phyloP scores from a whole-genome alignment of 305 asterid species.

The Solanum hybrid region DNA sequence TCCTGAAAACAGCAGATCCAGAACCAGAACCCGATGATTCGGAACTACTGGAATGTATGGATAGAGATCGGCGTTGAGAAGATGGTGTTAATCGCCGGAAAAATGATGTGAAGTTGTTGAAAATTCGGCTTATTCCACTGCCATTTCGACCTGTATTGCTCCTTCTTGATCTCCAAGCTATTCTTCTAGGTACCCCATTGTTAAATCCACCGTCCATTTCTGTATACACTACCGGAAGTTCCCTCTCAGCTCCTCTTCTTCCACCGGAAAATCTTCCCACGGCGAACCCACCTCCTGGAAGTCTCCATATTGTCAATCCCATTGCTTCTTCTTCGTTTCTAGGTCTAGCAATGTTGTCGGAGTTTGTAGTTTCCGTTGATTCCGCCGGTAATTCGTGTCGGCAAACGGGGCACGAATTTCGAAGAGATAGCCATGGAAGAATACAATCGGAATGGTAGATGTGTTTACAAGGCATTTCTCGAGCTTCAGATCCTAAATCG shows the following conservation, averaged over 20 bases:
- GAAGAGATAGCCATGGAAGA: slow-evolving; percentile 51
- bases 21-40: slow-evolving; percentile 2
- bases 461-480: slow-evolving; percentile 65
- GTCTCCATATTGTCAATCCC: slow-evolving; percentile 53
- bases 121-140: slow-evolving; percentile 4
- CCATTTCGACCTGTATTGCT: slow-evolving; percentile 5
- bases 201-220: slow-evolving; percentile 16
- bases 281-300: slow-evolving; percentile 53
- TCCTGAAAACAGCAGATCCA: background rate
- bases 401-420: slow-evolving; percentile 60
- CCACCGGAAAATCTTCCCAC: slow-evolving; percentile 46
- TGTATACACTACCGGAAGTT: slow-evolving; percentile 13
- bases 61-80: background rate
- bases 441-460: slow-evolving; percentile 60
- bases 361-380: slow-evolving; percentile 3
- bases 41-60: background rate
- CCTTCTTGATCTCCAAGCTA: slow-evolving; percentile 11
- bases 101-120: slow-evolving; percentile 4
- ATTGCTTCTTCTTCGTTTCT: slow-evolving; percentile 17
- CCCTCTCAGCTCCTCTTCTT: slow-evolving; percentile 10
- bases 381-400: slow-evolving; percentile 50
- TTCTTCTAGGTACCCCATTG: slow-evolving; percentile 11
- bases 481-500: slow-evolving; percentile 46
- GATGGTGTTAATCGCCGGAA: slow-evolving; percentile 2
- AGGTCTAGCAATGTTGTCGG: background rate